Conservation (phyloP, 768 basidiomycete genomes). For the Ramaria sp. region DNA sequence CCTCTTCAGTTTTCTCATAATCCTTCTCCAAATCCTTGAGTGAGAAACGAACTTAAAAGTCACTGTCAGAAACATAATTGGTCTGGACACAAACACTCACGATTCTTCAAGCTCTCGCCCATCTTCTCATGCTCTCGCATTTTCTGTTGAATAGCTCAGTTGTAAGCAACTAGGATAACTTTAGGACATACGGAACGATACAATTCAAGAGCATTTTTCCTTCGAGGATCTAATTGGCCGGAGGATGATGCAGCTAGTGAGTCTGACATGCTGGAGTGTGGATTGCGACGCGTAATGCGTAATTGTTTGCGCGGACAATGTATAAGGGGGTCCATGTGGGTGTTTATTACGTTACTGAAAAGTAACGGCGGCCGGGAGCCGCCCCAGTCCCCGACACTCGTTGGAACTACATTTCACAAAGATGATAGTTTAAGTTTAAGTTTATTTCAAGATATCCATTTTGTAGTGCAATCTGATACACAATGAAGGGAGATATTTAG, state of each 20-base stretch:
- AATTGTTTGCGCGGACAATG: background rate
- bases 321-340: background rate
- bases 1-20: conserved; percentile 93
- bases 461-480: too few species aligned
- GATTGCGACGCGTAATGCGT: conserved; percentile 5
- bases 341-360: too few species aligned
- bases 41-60: conserved; percentile 71
- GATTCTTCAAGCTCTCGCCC: conserved; percentile 80
- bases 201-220: conserved; percentile 59
- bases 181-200: conserved; percentile 56
- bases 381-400: too few species aligned
- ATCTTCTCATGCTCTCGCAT: conserved; percentile 82
- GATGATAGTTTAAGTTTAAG: too few species aligned
- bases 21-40: conserved; percentile 82
- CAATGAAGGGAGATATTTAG: too few species aligned
- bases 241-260: conserved; percentile 43
- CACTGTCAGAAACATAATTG: background rate
- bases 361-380: too few species aligned
- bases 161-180: background rate
- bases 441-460: too few species aligned
- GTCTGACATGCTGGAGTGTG: conserved; percentile 1
- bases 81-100: conserved; percentile 36
- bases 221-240: conserved; percentile 54
- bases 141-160: conserved; percentile 53
- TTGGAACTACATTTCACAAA: too few species aligned